Evolutionary conservation across 1,139 yeast genomes (phyloP).

Genomic region (Yamadazyma conglobata): DNA sequence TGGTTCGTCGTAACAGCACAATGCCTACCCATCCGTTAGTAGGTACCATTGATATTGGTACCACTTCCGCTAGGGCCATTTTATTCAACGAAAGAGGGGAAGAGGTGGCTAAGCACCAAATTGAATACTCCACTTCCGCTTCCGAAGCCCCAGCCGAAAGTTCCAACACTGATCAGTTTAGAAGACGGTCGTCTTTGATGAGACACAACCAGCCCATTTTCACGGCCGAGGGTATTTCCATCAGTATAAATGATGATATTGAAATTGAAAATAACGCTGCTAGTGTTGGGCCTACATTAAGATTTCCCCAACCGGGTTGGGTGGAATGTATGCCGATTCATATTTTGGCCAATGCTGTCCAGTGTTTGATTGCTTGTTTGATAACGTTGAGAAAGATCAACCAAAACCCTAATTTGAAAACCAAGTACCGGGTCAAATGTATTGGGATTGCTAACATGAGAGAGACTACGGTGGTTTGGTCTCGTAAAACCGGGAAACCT

Average conservation of each 20-base stretch:
- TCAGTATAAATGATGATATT: slow-evolving; percentile 53
- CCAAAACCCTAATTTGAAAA: slow-evolving; percentile 45
- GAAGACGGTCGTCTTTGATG: slow-evolving; percentile 48
- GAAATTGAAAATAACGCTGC: slow-evolving; percentile 59
- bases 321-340: slow-evolving; percentile 92
- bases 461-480: slow-evolving; percentile 92
- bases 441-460: slow-evolving; percentile 95
- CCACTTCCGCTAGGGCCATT: slow-evolving; percentile 92
- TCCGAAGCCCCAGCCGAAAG: slow-evolving; percentile 48
- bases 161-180: slow-evolving; percentile 46
- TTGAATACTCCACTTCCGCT: slow-evolving; percentile 80
- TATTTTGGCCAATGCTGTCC: slow-evolving; percentile 77
- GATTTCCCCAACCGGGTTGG: slow-evolving; percentile 85
- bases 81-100: slow-evolving; percentile 69
- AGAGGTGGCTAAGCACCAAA: slow-evolving; percentile 84
- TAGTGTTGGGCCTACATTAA: slow-evolving; percentile 62
- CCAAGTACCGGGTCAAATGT: slow-evolving; percentile 55
- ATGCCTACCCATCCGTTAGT: slow-evolving; percentile 49
- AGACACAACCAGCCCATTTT: slow-evolving; percentile 57
- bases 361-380: slow-evolving; percentile 66
- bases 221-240: slow-evolving; percentile 73
- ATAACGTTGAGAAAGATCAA: slow-evolving; percentile 56
- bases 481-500: slow-evolving; percentile 77
- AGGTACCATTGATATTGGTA: slow-evolving; percentile 85
- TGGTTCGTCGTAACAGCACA: slow-evolving; percentile 42